phyloP scores from a whole-genome alignment of 768 basidiomycete species.

The Leccinellum rugosiceps region DNA sequence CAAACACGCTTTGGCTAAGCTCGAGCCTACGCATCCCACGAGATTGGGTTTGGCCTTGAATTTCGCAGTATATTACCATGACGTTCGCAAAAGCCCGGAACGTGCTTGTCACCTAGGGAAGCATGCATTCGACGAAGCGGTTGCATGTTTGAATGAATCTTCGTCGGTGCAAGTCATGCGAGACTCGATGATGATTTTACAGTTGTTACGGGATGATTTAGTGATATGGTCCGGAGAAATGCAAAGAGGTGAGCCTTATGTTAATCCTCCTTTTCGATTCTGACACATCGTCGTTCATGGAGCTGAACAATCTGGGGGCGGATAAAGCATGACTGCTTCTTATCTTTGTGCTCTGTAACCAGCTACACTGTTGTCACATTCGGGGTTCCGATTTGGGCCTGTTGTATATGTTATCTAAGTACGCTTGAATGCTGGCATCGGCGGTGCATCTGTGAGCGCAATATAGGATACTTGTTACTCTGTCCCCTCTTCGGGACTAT shows the following conservation, averaged over 20 bases:
- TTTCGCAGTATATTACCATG: constrained; percentile 92
- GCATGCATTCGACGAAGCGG: constrained; percentile 89
- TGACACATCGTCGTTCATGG: constrained; percentile 13
- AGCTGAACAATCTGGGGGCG: constrained; percentile 22
- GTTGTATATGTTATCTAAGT: constrained; percentile 14
- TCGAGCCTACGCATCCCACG: constrained; percentile 80
- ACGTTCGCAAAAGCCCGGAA: constrained; percentile 81
- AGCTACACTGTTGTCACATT: constrained; percentile 1
- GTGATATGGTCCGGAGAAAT: constrained; percentile 85
- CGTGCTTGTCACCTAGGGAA: constrained; percentile 87
- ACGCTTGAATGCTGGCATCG: neutral
- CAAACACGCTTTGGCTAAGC: constrained; percentile 71
- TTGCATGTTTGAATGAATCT: constrained; percentile 53
- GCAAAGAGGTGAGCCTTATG: constrained; percentile 35
- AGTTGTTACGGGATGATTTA: constrained; percentile 80
- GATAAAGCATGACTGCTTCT: constrained; percentile 6
- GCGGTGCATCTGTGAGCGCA: neutral
- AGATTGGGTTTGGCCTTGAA: constrained; percentile 86
- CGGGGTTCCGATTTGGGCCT: neutral
- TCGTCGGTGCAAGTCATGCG: constrained; percentile 44
- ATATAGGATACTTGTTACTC: neutral
- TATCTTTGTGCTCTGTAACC: neutral
- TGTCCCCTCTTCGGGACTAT: neutral
- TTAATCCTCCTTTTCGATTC: constrained; percentile 4
- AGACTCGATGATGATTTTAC: constrained; percentile 82